A percentile compares a stretch with the other conserved stretches of the same genome.
Conservation (phyloP, 768 basidiomycete species). For the Mycena sanguinolenta region DNA sequence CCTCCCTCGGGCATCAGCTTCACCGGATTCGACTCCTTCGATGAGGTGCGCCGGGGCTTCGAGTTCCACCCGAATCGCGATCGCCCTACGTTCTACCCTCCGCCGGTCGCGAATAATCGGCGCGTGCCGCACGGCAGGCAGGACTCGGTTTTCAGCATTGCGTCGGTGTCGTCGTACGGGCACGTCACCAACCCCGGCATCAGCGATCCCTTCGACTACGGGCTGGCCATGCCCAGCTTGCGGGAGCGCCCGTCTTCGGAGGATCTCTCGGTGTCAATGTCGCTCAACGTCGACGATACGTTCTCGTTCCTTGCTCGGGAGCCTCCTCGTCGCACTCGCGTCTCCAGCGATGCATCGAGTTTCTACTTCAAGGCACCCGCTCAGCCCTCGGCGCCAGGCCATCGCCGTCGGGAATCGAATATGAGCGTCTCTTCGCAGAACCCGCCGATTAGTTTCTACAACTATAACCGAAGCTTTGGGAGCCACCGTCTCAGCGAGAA, state of each 20-base stretch:
- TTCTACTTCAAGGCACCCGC: conserved; percentile 75
- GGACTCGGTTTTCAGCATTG: conserved; percentile 79
- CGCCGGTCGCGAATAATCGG: conserved; percentile 50
- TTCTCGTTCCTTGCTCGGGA: conserved; percentile 70
- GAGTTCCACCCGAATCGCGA: conserved; percentile 77
- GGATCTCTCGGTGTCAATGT: conserved; percentile 67
- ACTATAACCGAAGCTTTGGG: conserved; percentile 77
- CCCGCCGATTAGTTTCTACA: conserved; percentile 81
- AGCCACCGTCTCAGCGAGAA: conserved; percentile 58
- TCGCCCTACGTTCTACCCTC: conserved; percentile 77
- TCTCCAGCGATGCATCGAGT: conserved; percentile 83
- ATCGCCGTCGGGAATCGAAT: conserved; percentile 74
- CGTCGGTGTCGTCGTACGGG: conserved; percentile 86
- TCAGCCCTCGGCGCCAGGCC: conserved; percentile 58
- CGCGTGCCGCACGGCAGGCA: conserved; percentile 58
- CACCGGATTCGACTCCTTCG: conserved; percentile 79
- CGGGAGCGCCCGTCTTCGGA: conserved; percentile 70
- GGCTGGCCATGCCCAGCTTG: conserved; percentile 58
- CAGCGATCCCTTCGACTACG: conserved; percentile 83
- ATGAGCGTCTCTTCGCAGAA: conserved; percentile 65
- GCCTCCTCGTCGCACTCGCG: conserved; percentile 61
- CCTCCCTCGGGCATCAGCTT: conserved; percentile 74
- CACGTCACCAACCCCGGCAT: conserved; percentile 72
- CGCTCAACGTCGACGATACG: conserved; percentile 78
- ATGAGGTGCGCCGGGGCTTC: conserved; percentile 83